Evolutionary conservation across 768 basidiomycete species (phyloP).

Genomic region (Amanita pallidorosea): DNA sequence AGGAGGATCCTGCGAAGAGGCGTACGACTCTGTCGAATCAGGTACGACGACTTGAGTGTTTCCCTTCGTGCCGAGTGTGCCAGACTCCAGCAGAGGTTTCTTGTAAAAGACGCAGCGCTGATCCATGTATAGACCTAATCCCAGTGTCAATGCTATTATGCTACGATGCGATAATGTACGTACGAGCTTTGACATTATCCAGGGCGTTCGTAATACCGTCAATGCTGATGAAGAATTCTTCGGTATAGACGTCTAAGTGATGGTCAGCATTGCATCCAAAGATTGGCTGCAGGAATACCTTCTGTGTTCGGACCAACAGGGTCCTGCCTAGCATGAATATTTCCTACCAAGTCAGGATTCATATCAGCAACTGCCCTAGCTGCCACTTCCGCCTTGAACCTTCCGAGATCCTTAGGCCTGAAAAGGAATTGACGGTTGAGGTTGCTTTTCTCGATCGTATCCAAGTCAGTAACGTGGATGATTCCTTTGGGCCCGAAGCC

Average conservation of each 20-base stretch:
- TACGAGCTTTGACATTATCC: slow-evolving; percentile 94
- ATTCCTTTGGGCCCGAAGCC: slow-evolving; percentile 64
- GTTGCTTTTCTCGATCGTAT: slow-evolving; percentile 99
- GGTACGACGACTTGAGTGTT: slow-evolving; percentile 95
- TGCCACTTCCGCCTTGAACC: slow-evolving; percentile 95
- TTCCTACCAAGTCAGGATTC: slow-evolving; percentile 84
- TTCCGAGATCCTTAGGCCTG: slow-evolving; percentile 89
- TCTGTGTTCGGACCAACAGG: slow-evolving; percentile 90
- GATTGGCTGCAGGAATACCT: slow-evolving; percentile 34
- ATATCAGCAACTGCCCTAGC: slow-evolving; percentile 86
- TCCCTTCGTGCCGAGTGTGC: slow-evolving; percentile 96
- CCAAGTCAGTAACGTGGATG: slow-evolving; percentile 92
- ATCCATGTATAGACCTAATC: slow-evolving; percentile 90
- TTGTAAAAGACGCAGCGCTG: slow-evolving; percentile 94
- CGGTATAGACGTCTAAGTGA: slow-evolving; percentile 68
- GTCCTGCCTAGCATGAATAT: slow-evolving; percentile 84
- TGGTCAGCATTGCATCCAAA: slow-evolving; percentile 34
- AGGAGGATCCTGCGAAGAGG: slow-evolving; percentile 96
- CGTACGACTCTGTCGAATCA: slow-evolving; percentile 91
- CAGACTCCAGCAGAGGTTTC: slow-evolving; percentile 94
- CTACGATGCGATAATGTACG: slow-evolving; percentile 18
- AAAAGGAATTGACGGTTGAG: slow-evolving; percentile 97
- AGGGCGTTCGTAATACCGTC: slow-evolving; percentile 97
- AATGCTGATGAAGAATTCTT: slow-evolving; percentile 76
- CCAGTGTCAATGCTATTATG: background rate